Conservation (phyloP, 2,329 filamentous ascomycete genomes). For the Sodiomyces alkalinus region DNA sequence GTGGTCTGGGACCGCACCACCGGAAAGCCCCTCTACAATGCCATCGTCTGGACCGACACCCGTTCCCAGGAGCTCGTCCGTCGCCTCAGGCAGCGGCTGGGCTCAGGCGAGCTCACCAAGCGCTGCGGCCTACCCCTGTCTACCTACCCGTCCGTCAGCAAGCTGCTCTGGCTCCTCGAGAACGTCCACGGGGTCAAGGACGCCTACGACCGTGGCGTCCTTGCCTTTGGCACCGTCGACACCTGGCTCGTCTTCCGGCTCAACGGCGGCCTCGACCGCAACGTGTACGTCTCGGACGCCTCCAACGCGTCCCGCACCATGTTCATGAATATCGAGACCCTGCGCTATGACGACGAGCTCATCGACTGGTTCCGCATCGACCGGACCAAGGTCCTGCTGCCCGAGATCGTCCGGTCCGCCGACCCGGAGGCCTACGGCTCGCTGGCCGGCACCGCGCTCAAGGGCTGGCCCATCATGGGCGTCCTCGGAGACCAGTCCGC, state of each 20-base stretch:
- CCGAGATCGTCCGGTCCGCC: conserved; percentile 64
- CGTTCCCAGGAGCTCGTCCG: conserved; percentile 56
- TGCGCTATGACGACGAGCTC: conserved; percentile 59
- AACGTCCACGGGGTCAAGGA: conserved; percentile 51
- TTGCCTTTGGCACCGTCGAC: conserved; percentile 71
- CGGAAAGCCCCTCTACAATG: conserved; percentile 63
- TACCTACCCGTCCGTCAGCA: conserved; percentile 68
- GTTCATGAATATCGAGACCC: conserved; percentile 70
- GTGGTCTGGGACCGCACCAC: conserved; percentile 67
- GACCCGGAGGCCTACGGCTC: conserved; percentile 53
- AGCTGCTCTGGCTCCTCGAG: conserved; percentile 62
- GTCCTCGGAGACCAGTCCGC: conserved; percentile 73
- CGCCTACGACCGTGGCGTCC: conserved; percentile 54
- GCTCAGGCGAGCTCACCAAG: conserved; percentile 49
- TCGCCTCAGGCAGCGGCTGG: conserved; percentile 51
- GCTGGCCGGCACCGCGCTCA: conserved; percentile 43
- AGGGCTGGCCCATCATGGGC: conserved; percentile 56
- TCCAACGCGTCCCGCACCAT: conserved; percentile 76
- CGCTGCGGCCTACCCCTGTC: conserved; percentile 66
- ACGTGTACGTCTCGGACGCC: conserved; percentile 60
- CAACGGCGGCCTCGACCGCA: conserved; percentile 51
- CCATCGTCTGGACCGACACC: conserved; percentile 79
- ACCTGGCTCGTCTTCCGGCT: conserved; percentile 70
- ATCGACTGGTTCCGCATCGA: conserved; percentile 65
- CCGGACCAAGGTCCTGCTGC: conserved; percentile 50